Evolutionary conservation across 495 filamentous ascomycete genomes (phyloP).

Genomic region (Glarea lozoyensis): DNA sequence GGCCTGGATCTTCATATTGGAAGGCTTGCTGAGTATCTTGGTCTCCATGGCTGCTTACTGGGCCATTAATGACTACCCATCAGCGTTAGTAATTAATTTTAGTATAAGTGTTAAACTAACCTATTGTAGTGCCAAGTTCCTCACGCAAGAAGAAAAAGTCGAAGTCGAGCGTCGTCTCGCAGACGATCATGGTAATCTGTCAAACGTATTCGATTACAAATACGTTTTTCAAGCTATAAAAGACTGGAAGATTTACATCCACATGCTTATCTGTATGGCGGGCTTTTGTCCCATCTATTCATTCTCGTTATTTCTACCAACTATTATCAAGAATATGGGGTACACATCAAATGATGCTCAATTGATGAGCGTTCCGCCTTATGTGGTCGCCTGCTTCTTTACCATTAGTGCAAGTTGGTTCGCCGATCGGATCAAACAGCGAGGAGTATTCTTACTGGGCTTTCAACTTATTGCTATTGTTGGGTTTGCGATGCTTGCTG

Average conservation of each 20-base stretch:
- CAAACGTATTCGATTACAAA: slow-evolving; percentile 58
- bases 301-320: slow-evolving; percentile 57
- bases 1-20: slow-evolving; percentile 62
- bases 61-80: slow-evolving; percentile 49
- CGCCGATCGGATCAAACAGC: slow-evolving; percentile 43
- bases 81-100: slow-evolving; percentile 28
- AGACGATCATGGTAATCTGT: slow-evolving; percentile 53
- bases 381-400: slow-evolving; percentile 25
- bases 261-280: slow-evolving; percentile 27
- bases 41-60: slow-evolving; percentile 37
- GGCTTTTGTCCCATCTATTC: slow-evolving; percentile 45
- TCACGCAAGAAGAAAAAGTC: slow-evolving; percentile 36
- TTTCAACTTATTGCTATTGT: slow-evolving; percentile 58
- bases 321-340: slow-evolving; percentile 57
- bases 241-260: slow-evolving; percentile 59
- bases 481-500: slow-evolving; percentile 73
- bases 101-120: background rate
- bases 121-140: slow-evolving; percentile 37
- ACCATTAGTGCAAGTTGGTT: slow-evolving; percentile 38
- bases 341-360: slow-evolving; percentile 55
- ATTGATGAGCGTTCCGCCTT: slow-evolving; percentile 58
- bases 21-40: slow-evolving; percentile 34
- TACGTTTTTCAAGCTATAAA: slow-evolving; percentile 58
- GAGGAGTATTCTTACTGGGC: slow-evolving; percentile 59
- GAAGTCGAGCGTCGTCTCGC: slow-evolving; percentile 40